Evolutionary conservation across 441 rosid genomes (phyloP).

Genomic region (Biscutella laevigata): DNA sequence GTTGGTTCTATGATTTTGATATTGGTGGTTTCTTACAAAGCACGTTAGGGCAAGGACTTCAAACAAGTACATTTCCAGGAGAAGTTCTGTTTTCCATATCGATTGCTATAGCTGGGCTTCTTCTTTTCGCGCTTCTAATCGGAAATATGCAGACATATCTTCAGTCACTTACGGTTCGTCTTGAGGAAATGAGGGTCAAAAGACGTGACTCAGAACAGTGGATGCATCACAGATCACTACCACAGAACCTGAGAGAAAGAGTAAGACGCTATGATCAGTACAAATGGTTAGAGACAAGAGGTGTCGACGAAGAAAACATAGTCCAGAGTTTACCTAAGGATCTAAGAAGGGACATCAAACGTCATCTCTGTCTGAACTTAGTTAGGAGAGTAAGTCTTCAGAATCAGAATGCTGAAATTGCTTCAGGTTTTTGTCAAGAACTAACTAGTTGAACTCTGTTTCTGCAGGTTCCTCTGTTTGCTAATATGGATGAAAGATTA

Average conservation of each 20-base stretch:
- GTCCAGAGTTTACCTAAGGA: constrained; percentile 82
- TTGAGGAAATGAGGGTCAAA: constrained; percentile 95
- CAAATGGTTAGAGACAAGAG: constrained; percentile 28
- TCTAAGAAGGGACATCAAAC: constrained; percentile 82
- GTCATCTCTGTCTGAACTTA: constrained; percentile 83
- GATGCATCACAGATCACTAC: constrained; percentile 94
- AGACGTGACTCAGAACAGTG: constrained; percentile 93
- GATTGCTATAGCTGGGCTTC: constrained; percentile 69
- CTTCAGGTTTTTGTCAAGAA: not conserved
- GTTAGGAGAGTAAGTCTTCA: constrained; percentile 70
- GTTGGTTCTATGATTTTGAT: too few species aligned
- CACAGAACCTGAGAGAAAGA: constrained; percentile 34
- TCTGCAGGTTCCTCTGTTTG: constrained; percentile 76
- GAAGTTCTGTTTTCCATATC: constrained; percentile 78
- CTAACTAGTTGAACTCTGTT: not conserved
- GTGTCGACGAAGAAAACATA: constrained; percentile 25
- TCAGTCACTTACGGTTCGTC: constrained; percentile 70
- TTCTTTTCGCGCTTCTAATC: constrained; percentile 75
- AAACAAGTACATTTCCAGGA: constrained; percentile 63
- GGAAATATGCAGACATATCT: constrained; percentile 98
- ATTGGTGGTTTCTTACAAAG: constrained; percentile 27
- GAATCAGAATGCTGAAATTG: not conserved
- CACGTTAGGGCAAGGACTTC: constrained; percentile 83
- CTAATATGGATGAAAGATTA: constrained; percentile 88
- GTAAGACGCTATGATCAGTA: constrained; percentile 29